These are phyloP conservation scores for Tephrocybe rancida DNA, from an alignment of 768 basidiomycete species.

Conservation along the genomic window DNA sequence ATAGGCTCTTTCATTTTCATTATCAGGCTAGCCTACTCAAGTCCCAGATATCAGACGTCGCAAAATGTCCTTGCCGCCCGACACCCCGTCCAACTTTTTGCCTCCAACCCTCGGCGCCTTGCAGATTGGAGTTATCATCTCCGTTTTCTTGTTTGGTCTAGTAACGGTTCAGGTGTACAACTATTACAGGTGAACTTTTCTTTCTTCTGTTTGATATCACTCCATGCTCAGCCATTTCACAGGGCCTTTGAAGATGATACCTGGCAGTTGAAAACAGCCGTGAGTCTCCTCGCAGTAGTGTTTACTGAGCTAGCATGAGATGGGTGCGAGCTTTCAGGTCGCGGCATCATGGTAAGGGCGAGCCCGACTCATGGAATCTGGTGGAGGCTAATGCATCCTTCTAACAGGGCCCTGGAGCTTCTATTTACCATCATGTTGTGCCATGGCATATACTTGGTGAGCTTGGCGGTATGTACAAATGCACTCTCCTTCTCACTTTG, in stretches of 20 bases:
- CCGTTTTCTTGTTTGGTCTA: constrained; percentile 11
- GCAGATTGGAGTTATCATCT: too few relatives aligned
- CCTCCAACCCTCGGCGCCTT: constrained; percentile 5
- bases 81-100: too few relatives aligned
- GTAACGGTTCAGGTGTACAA: constrained; percentile 6
- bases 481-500: too few relatives aligned
- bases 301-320: not conserved
- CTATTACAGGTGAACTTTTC: constrained; percentile 4
- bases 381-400: not conserved
- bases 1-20: too few relatives aligned
- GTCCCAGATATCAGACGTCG: too few relatives aligned
- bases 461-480: not conserved
- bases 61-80: not conserved
- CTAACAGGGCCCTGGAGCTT: constrained; percentile 1
- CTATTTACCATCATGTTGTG: not conserved
- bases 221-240: not conserved
- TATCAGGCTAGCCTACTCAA: too few relatives aligned
- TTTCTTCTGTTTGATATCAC: not conserved
- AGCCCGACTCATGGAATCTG: not conserved
- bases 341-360: not conserved
- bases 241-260: constrained; percentile 8
- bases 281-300: not conserved
- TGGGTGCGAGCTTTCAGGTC: constrained; percentile 4
- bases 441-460: constrained; percentile 4
- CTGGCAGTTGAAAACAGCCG: constrained; percentile 1